These are phyloP conservation scores for Lichenothelia convexa DNA, from an alignment of 495 filamentous ascomycete genomes.

Conservation along the genomic window DNA sequence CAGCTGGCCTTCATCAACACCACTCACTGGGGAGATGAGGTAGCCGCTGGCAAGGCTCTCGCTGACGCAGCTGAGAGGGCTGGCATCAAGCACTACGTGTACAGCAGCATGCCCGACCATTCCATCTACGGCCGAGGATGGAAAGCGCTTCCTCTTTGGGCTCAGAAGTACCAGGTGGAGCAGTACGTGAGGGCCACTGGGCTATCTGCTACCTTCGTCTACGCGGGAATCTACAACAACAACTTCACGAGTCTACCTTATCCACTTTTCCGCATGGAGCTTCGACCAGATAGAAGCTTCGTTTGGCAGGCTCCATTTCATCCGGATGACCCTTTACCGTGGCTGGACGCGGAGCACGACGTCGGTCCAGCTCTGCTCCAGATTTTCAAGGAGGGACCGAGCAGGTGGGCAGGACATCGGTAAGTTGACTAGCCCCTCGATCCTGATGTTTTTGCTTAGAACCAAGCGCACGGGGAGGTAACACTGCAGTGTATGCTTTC, in stretches of 20 bases:
- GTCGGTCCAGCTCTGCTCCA: slow-evolving; percentile 87
- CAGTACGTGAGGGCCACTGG: slow-evolving; percentile 72
- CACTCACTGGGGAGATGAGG: slow-evolving; percentile 91
- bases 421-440: no score
- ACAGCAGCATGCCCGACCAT: slow-evolving; percentile 94
- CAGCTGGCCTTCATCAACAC: slow-evolving; percentile 95
- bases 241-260: slow-evolving; percentile 92
- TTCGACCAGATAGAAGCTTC: slow-evolving; percentile 67
- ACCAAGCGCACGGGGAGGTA: no score
- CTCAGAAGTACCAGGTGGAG: slow-evolving; percentile 77
- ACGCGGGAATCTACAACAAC: slow-evolving; percentile 96
- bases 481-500: no score
- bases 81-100: slow-evolving; percentile 79
- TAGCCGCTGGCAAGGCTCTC: slow-evolving; percentile 65
- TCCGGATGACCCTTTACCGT: slow-evolving; percentile 71
- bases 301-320: slow-evolving; percentile 92
- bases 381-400: slow-evolving; percentile 81
- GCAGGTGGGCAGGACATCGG: slow-evolving; percentile 71
- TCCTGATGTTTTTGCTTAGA: no score
- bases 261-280: slow-evolving; percentile 84
- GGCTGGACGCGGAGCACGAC: slow-evolving; percentile 94
- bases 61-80: slow-evolving; percentile 79
- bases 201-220: slow-evolving; percentile 78
- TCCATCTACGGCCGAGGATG: slow-evolving; percentile 50
- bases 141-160: slow-evolving; percentile 78